phyloP scores from a whole-genome alignment of 495 filamentous ascomycete genomes.

The Talaromyces borbonicus region DNA sequence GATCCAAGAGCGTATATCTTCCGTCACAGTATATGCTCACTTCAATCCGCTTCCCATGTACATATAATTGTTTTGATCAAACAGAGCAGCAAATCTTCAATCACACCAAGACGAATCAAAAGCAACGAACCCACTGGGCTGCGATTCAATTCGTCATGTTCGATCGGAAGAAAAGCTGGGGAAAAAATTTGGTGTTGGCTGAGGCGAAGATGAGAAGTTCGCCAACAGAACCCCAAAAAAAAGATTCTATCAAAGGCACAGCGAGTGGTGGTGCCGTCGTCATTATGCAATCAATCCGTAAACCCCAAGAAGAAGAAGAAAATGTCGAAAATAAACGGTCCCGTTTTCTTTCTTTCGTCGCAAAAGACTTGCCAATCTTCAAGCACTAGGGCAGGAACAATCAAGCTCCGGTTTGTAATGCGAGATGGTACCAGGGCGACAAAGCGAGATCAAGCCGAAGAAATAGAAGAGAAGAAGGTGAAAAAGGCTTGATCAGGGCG shows the following conservation, averaged over 20 bases:
- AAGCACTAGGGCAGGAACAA: too few relatives aligned
- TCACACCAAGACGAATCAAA: background rate
- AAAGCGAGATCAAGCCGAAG: conserved; percentile 20
- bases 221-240: conserved; percentile 1
- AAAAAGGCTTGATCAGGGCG: conserved; percentile 26
- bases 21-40: too few relatives aligned
- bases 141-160: background rate
- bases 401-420: too few relatives aligned
- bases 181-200: too few relatives aligned
- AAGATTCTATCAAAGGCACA: conserved; percentile 3
- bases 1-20: too few relatives aligned
- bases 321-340: too few relatives aligned
- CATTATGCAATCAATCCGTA: conserved; percentile 4
- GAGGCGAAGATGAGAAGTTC: conserved; percentile 2
- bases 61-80: too few relatives aligned
- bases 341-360: conserved; percentile 8
- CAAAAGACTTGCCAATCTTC: conserved; percentile 21
- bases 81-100: too few relatives aligned
- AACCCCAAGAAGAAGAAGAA: background rate
- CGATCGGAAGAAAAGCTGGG: background rate
- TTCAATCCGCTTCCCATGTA: too few relatives aligned
- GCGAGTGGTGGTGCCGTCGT: conserved; percentile 3
- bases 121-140: background rate
- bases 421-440: background rate
- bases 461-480: conserved; percentile 15